A percentile compares a stretch with the other conserved stretches of the same genome.
Evolutionary conservation across 2,329 filamentous ascomycete species (phyloP).

Genomic region (Scytalidium sp.): DNA sequence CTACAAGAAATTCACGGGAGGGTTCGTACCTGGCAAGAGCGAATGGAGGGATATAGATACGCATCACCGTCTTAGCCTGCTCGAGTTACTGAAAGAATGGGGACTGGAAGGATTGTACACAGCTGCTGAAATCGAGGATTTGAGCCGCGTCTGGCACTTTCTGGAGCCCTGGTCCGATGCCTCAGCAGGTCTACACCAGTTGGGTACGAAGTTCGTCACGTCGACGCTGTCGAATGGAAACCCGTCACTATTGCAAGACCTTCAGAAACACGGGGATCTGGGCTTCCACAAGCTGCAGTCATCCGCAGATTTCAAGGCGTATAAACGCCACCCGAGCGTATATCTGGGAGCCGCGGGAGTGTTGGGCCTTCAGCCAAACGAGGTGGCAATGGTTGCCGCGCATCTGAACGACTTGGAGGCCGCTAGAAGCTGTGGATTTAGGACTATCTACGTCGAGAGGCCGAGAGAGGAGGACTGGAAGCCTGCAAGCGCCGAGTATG

Average conservation of each 20-base stretch:
- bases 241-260: conserved; percentile 59
- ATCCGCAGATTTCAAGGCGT: conserved; percentile 68
- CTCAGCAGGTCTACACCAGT: conserved; percentile 47
- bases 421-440: conserved; percentile 61
- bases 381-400: conserved; percentile 76
- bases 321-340: conserved; percentile 68
- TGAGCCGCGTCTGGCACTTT: conserved; percentile 70
- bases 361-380: conserved; percentile 48
- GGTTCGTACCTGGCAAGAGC: conserved; percentile 43
- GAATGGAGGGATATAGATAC: conserved; percentile 69
- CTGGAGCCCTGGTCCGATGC: conserved; percentile 69
- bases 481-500: conserved; percentile 45
- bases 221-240: conserved; percentile 77
- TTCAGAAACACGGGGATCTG: conserved; percentile 55
- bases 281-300: conserved; percentile 62
- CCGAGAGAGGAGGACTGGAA: conserved; percentile 61
- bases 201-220: conserved; percentile 54
- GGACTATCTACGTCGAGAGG: conserved; percentile 73
- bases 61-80: conserved; percentile 64
- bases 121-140: conserved; percentile 58
- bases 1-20: conserved; percentile 59
- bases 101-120: conserved; percentile 57
- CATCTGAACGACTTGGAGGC: conserved; percentile 68
- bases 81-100: conserved; percentile 53
- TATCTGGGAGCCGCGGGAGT: conserved; percentile 65